phyloP scores from a whole-genome alignment of 2,329 filamentous ascomycete species.

The Dactylellina sp. region DNA sequence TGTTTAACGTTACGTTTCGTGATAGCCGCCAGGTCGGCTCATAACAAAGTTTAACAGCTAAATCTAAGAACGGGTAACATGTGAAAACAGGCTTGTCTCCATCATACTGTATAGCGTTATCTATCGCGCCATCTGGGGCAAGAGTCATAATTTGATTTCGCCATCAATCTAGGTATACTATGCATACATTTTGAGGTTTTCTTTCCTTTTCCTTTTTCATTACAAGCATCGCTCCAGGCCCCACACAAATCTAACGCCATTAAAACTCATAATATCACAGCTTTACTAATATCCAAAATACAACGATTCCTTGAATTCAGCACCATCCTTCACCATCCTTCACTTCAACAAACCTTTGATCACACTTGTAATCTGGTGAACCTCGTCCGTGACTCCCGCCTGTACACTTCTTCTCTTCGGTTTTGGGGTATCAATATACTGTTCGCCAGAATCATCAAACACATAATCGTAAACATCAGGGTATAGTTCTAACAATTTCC shows the following conservation, averaged over 20 bases:
- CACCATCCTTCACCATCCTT: background rate
- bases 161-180: too few species aligned
- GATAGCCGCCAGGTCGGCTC: background rate
- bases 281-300: too few species aligned
- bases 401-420: conserved; percentile 19
- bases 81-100: too few species aligned
- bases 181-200: too few species aligned
- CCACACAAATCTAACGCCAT: too few species aligned
- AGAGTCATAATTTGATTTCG: too few species aligned
- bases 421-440: conserved; percentile 15
- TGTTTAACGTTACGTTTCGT: background rate
- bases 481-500: conserved; percentile 33
- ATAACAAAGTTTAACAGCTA: background rate
- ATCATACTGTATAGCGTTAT: too few species aligned
- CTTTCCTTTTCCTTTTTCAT: too few species aligned
- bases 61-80: background rate
- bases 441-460: conserved; percentile 27
- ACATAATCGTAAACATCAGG: conserved; percentile 49
- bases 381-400: conserved; percentile 22
- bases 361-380: conserved; percentile 33
- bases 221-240: too few species aligned
- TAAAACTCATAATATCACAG: too few species aligned
- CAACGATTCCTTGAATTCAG: too few species aligned
- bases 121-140: too few species aligned
- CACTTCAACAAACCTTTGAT: conserved; percentile 46